phyloP scores from a whole-genome alignment of 2,329 filamentous ascomycete species.

The Fusarium globosum region DNA sequence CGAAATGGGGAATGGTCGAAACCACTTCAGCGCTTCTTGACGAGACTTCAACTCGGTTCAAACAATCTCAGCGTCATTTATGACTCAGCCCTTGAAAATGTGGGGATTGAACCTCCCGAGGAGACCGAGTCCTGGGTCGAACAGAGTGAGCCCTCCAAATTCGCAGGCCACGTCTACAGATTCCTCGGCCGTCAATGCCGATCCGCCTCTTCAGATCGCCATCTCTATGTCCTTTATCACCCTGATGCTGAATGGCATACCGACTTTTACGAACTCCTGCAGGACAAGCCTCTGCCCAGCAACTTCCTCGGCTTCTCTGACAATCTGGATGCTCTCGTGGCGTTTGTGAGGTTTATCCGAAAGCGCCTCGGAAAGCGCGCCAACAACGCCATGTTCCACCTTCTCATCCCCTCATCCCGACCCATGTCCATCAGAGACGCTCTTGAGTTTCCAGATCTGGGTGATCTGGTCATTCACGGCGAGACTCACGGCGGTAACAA shows the following conservation, averaged over 20 bases:
- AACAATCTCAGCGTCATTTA: conserved; percentile 24
- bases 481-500: conserved; percentile 28
- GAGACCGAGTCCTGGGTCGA: conserved; percentile 24
- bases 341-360: conserved; percentile 25
- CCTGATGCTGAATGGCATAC: conserved; percentile 29
- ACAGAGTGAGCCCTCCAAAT: conserved; percentile 21
- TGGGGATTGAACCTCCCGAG: conserved; percentile 26
- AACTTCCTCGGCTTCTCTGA: conserved; percentile 34
- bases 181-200: conserved; percentile 26
- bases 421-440: conserved; percentile 27
- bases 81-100: conserved; percentile 24
- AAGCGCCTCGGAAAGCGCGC: conserved; percentile 29
- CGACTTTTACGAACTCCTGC: conserved; percentile 25
- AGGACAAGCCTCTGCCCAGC: conserved; percentile 28
- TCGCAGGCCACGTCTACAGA: conserved; percentile 24
- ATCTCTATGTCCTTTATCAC: conserved; percentile 33
- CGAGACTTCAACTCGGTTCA: conserved; percentile 24
- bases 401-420: conserved; percentile 30
- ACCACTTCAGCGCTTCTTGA: conserved; percentile 24
- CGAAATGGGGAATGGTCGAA: conserved; percentile 31
- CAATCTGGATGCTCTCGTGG: conserved; percentile 31
- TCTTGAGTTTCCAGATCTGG: conserved; percentile 32
- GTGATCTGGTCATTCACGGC: conserved; percentile 22
- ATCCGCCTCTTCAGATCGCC: conserved; percentile 20
- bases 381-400: conserved; percentile 28